Conservation (phyloP, 129 eudicot genomes). For the Tagetes erecta region DNA sequence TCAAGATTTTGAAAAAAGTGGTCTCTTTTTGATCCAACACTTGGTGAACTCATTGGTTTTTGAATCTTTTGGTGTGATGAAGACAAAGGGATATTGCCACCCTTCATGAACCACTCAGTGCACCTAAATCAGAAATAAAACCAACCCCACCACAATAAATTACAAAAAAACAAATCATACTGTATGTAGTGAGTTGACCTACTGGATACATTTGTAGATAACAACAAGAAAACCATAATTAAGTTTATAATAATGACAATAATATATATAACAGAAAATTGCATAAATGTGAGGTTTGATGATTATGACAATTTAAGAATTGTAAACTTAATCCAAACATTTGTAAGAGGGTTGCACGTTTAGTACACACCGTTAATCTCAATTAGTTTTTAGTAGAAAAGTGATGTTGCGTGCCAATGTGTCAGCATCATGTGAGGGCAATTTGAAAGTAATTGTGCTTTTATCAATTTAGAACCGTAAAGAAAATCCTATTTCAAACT, state of each 20-base stretch:
- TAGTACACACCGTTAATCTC: no score
- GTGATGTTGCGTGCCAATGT: no score
- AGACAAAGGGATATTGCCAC: slow-evolving; percentile 32
- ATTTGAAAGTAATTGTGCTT: no score
- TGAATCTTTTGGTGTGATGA: slow-evolving; percentile 37
- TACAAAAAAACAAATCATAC: slow-evolving; percentile 25
- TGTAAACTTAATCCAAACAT: no score
- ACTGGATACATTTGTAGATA: slow-evolving; percentile 26
- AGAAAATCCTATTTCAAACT: no score
- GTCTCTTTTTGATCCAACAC: slow-evolving; percentile 40
- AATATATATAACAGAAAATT: background rate
- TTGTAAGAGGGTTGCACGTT: no score
- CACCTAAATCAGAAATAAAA: slow-evolving; percentile 26
- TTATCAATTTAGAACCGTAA: no score
- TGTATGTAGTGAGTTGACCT: slow-evolving; percentile 28
- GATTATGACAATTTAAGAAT: no score
- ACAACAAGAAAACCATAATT: slow-evolving; percentile 39
- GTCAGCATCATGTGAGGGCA: no score
- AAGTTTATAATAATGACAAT: background rate
- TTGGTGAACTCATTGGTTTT: slow-evolving; percentile 28
- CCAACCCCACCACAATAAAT: slow-evolving; percentile 35
- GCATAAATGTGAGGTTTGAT: no score
- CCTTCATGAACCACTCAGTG: slow-evolving; percentile 44
- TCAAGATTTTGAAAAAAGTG: slow-evolving; percentile 32
- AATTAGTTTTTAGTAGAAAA: no score